These are phyloP conservation scores for Citrus sinensis DNA, from an alignment of 345 rosid species.

Conservation along the genomic window DNA sequence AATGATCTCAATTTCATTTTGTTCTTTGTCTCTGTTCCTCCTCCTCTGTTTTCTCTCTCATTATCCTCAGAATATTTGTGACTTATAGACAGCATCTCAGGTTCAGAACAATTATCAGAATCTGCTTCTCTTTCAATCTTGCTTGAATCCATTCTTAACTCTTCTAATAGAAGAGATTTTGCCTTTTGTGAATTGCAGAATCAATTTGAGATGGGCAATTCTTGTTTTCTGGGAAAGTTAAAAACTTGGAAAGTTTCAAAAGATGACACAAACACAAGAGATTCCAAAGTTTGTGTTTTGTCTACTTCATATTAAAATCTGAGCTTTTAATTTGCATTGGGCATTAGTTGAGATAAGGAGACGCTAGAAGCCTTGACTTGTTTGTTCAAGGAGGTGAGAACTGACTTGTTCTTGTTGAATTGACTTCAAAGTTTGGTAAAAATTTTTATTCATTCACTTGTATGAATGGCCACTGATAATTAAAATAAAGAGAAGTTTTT, in stretches of 20 bases:
- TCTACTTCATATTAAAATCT: neutral
- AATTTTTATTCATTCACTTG: neutral
- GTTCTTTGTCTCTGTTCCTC: conserved; percentile 15
- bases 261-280: neutral
- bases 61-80: neutral
- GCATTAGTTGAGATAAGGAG: neutral
- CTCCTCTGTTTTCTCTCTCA: neutral
- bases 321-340: neutral
- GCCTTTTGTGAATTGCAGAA: neutral
- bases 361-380: neutral
- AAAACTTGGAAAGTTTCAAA: neutral
- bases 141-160: conserved; percentile 9
- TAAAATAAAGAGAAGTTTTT: neutral
- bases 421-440: neutral
- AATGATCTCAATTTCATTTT: conserved; percentile 46
- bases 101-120: neutral
- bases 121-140: conserved; percentile 2
- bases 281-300: neutral
- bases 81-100: neutral
- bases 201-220: neutral
- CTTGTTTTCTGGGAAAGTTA: neutral
- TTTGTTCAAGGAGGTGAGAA: neutral
- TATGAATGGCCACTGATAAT: neutral
- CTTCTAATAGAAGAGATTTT: neutral
- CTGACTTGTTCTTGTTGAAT: conserved; percentile 10